phyloP scores from a whole-genome alignment of 2,329 filamentous ascomycete species.

The Neurospora crassa region DNA sequence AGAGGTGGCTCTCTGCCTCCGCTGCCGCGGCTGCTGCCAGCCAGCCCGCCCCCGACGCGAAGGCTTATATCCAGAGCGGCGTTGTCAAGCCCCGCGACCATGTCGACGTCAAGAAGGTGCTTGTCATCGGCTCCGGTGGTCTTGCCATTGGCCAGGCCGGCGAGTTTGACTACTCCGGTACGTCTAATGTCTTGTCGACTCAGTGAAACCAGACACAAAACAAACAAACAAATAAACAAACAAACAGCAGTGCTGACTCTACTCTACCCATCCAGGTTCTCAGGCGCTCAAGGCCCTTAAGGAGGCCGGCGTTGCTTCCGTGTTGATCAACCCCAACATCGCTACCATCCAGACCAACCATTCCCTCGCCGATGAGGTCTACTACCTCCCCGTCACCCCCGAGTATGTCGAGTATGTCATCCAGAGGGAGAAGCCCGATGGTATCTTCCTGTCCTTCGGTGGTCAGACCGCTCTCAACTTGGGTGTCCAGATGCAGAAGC shows the following conservation, averaged over 20 bases:
- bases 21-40: slow-evolving; percentile 32
- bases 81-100: slow-evolving; percentile 69
- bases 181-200: slow-evolving; percentile 27
- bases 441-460: slow-evolving; percentile 94
- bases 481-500: slow-evolving; percentile 93
- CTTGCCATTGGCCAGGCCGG: slow-evolving; percentile 94
- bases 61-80: slow-evolving; percentile 84
- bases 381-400: slow-evolving; percentile 94
- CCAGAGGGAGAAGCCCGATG: slow-evolving; percentile 87
- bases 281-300: slow-evolving; percentile 96
- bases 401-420: slow-evolving; percentile 98
- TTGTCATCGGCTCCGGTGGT: slow-evolving; percentile 92
- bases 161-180: slow-evolving; percentile 98
- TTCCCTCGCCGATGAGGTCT: slow-evolving; percentile 90
- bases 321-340: slow-evolving; percentile 97
- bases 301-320: slow-evolving; percentile 82
- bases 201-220: slow-evolving; percentile 19
- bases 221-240: slow-evolving; percentile 12
- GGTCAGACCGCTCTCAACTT: slow-evolving; percentile 95
- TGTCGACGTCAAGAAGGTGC: slow-evolving; percentile 90
- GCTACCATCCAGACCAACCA: slow-evolving; percentile 97
- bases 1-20: slow-evolving; percentile 39
- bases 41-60: slow-evolving; percentile 67
- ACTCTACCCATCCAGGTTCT: slow-evolving; percentile 50
- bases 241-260: slow-evolving; percentile 14